phyloP scores from a whole-genome alignment of 768 basidiomycete genomes.

The Leccinum variicolor region DNA sequence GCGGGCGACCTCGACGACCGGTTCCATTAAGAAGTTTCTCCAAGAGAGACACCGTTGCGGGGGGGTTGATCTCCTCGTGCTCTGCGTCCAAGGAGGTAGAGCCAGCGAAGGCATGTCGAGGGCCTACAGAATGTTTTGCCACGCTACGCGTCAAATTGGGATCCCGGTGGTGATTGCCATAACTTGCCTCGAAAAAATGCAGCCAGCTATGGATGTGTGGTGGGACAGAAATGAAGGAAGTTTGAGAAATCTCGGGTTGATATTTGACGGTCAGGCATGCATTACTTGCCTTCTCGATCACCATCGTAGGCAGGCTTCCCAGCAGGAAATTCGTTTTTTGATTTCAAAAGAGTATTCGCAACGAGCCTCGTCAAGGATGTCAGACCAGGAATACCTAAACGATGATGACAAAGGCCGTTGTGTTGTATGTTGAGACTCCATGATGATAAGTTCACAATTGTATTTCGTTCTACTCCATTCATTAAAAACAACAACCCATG shows the following conservation, averaged over 20 bases:
- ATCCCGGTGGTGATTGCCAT: slow-evolving; percentile 38
- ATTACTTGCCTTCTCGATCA: slow-evolving; percentile 18
- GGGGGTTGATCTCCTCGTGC: slow-evolving; percentile 24
- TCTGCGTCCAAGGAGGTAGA: slow-evolving; percentile 21
- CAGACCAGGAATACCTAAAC: slow-evolving; percentile 7
- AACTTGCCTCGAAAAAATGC: slow-evolving; percentile 35
- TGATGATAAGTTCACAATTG: slow-evolving; percentile 1
- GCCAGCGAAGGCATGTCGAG: slow-evolving; percentile 8
- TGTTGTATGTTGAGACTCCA: slow-evolving; percentile 18
- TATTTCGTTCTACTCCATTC: neutral
- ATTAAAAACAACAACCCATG: slow-evolving; percentile 5
- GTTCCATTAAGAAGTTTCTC: slow-evolving; percentile 31
- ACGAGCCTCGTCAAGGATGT: neutral
- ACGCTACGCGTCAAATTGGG: slow-evolving; percentile 29
- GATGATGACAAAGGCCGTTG: neutral
- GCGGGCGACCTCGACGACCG: neutral
- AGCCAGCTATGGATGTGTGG: slow-evolving; percentile 32
- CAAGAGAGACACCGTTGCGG: slow-evolving; percentile 17
- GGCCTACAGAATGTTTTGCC: slow-evolving; percentile 25
- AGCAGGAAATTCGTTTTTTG: slow-evolving; percentile 11
- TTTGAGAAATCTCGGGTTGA: slow-evolving; percentile 17
- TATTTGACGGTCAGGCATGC: slow-evolving; percentile 30
- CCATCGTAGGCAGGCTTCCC: slow-evolving; percentile 18
- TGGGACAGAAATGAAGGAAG: slow-evolving; percentile 26
- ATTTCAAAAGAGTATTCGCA: slow-evolving; percentile 8